phyloP scores from a whole-genome alignment of 208 protist species.

The Leishmania martiniquensis region DNA sequence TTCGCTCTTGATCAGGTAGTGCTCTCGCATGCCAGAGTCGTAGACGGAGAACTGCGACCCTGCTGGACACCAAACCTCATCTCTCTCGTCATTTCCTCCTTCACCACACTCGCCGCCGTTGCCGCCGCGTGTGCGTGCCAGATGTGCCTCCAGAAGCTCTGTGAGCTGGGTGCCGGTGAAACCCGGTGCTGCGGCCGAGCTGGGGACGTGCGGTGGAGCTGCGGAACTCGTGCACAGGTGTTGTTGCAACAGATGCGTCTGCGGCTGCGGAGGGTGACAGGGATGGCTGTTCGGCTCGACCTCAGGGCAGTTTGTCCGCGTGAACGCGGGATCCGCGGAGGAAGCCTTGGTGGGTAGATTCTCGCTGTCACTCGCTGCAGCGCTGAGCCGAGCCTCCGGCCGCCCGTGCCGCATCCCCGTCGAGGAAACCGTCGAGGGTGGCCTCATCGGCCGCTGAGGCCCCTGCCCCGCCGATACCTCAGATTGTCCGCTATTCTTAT shows the following conservation, averaged over 20 bases:
- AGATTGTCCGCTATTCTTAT: background rate
- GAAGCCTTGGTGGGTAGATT: background rate
- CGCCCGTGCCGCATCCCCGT: background rate
- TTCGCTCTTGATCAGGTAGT: constrained; percentile 59
- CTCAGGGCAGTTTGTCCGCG: background rate
- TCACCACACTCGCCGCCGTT: background rate
- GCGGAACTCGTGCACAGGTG: background rate
- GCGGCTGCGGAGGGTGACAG: background rate
- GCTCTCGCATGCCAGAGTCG: constrained; percentile 49
- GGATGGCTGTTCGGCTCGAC: background rate
- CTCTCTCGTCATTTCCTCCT: background rate
- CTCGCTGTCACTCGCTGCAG: background rate
- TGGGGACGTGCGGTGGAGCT: background rate
- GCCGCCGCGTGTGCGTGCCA: background rate
- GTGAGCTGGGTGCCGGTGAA: constrained; percentile 37
- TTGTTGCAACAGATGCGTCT: background rate
- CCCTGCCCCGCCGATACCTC: background rate
- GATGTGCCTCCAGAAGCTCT: constrained; percentile 18
- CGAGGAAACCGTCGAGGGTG: background rate
- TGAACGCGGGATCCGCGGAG: background rate
- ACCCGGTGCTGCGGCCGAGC: constrained; percentile 4
- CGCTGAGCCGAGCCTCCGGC: background rate
- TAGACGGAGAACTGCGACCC: constrained; percentile 61
- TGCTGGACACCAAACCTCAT: constrained; percentile 30
- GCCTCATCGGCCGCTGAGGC: background rate